Evolutionary conservation across 2,329 filamentous ascomycete species (phyloP).

Genomic region (Epichloe brachyelytri): DNA sequence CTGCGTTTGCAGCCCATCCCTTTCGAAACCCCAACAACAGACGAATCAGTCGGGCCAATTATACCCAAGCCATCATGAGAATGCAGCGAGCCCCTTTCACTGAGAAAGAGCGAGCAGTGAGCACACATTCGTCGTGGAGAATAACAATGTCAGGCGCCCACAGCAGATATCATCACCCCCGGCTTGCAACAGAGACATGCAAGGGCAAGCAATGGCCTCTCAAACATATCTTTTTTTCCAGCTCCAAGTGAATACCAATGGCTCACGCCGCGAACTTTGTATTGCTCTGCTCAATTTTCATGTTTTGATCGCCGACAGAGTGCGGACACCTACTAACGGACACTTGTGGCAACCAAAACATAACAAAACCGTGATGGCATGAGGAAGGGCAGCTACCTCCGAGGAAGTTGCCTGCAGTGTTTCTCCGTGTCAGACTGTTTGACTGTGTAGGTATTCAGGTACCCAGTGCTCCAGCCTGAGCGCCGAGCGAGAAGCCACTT

Average conservation of each 20-base stretch:
- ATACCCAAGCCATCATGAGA: neutral
- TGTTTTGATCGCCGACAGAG: neutral
- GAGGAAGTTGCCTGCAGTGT: neutral
- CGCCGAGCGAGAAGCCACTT: neutral
- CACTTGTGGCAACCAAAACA: neutral
- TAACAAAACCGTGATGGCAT: neutral
- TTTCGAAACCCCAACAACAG: neutral
- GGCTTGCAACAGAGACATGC: slow-evolving; percentile 9
- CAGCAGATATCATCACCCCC: slow-evolving; percentile 1
- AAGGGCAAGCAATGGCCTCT: slow-evolving; percentile 6
- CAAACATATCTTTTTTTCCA: slow-evolving; percentile 2
- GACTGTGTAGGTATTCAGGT: neutral
- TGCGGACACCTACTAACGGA: neutral
- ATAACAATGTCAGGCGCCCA: neutral
- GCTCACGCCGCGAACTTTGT: neutral
- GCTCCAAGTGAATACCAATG: neutral
- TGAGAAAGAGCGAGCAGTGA: neutral
- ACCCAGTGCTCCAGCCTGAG: neutral
- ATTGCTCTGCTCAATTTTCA: neutral
- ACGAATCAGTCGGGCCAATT: neutral
- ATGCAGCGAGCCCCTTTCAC: neutral
- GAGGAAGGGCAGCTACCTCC: neutral
- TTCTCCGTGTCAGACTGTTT: neutral
- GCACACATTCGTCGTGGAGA: neutral
- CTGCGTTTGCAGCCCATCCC: neutral